Base-by-base conservation (phyloP, 2,329 filamentous ascomycete genomes). In the Corinectria fuckeliana region DNA sequence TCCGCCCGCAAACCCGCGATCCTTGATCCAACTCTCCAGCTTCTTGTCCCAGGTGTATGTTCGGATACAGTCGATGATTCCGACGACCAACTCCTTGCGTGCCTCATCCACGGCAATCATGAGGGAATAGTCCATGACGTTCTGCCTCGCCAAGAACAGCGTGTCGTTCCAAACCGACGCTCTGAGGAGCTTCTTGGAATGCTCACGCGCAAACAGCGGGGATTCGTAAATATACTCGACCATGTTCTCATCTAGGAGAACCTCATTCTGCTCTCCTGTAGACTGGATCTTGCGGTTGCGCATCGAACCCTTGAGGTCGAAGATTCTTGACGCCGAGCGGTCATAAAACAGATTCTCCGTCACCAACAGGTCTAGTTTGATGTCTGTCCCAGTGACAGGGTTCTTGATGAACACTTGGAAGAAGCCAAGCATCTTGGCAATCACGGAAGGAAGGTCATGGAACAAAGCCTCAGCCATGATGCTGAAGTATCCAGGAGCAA, bases 11-110 rank as follows among this genome's bases (percentile, higher is more conserved):
- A 93, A 92, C 1, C 91, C 95, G 36, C 94, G 90, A 72, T 98
- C 93, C 77, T 99, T 99, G 84, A 99, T 97, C 95, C 95, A 99
- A 54, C 90, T 95, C 79, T 99, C 95, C n/a, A 99, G 85, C 74
- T 97, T 97, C 83, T 99, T 99, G 80, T 99, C 95, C 93, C 95
- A 99, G 0, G 95, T 99, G 74, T 98, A 99, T 0, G 95, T 99
- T 55, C 95, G 88, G 67, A 99, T 98, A 75, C 95, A 98, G 75
- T 99, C 94, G 65, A 99, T 98, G 71, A 99, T 98, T 4, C 95
- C 95, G 2, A 99, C 93, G 13, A 98, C 92, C 13, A 99, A 86
- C 77, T 99, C 94, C 70, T 94, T 93, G 63, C 88, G 86, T 34
- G 84, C 83, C 74, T 97, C 95, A 71, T 99, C 94, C 42, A 99